phyloP scores from a whole-genome alignment of 2,329 filamentous ascomycete species.

The Aschersonia sp. region DNA sequence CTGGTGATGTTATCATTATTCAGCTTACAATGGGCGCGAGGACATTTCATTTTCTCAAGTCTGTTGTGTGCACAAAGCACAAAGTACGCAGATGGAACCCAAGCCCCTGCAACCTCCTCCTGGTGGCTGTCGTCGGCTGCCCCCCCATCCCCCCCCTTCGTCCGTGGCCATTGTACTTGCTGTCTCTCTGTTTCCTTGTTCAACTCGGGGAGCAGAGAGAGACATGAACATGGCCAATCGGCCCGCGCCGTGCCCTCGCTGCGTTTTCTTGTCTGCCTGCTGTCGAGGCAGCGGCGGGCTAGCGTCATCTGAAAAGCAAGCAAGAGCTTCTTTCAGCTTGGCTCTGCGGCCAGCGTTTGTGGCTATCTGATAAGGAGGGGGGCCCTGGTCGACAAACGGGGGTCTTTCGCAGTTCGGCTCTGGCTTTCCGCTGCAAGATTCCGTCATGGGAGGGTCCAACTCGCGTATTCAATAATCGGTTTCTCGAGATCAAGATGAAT shows the following conservation, averaged over 20 bases:
- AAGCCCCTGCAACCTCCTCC: too few relatives aligned
- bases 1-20: too few relatives aligned
- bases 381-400: background rate
- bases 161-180: background rate
- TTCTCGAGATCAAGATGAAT: background rate
- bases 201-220: background rate
- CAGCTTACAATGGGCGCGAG: too few relatives aligned
- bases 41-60: too few relatives aligned
- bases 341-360: background rate
- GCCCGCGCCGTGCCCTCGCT: background rate
- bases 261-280: background rate
- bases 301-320: background rate
- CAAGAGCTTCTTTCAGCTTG: background rate
- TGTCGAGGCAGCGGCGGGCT: background rate
- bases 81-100: too few relatives aligned
- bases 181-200: background rate
- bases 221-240: background rate
- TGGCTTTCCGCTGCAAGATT: conserved; percentile 6
- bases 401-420: background rate
- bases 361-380: background rate
- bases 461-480: background rate
- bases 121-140: too few relatives aligned
- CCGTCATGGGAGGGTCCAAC: conserved; percentile 4
- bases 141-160: too few relatives aligned
- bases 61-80: too few relatives aligned